Percentiles rank a stretch among this genome's conserved stretches.
Conservation (phyloP, 2,329 filamentous ascomycete genomes). For the Teratosphaeria pseudoeucalypti region DNA sequence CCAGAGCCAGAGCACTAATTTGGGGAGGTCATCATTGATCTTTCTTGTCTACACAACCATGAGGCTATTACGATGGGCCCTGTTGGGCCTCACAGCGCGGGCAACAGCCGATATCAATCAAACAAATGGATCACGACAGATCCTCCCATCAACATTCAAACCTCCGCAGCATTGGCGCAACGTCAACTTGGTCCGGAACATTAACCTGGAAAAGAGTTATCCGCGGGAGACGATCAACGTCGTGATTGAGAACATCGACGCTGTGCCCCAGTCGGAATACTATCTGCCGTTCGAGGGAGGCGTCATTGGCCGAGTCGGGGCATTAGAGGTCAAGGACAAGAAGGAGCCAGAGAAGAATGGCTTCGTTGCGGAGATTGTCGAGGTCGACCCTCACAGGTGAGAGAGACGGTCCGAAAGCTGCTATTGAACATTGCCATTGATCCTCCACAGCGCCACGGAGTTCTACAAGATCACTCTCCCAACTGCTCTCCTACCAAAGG, state of each 20-base stretch:
- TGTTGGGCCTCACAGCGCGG: conserved; percentile 43
- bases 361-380: conserved; percentile 59
- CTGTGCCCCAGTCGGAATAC: conserved; percentile 75
- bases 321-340: conserved; percentile 85
- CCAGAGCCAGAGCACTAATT: neutral
- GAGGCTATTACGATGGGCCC: conserved; percentile 22
- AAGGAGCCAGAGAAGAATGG: conserved; percentile 59
- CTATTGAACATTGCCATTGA: conserved; percentile 1
- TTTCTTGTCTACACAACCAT: conserved; percentile 9
- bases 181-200: conserved; percentile 75
- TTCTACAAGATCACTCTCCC: conserved; percentile 80
- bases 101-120: conserved; percentile 49
- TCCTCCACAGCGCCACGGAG: conserved; percentile 35
- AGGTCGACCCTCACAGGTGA: conserved; percentile 45
- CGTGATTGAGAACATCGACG: conserved; percentile 79
- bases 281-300: conserved; percentile 75
- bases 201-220: conserved; percentile 90
- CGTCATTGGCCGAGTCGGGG: conserved; percentile 67
- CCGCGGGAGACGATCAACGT: conserved; percentile 85
- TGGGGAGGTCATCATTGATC: neutral
- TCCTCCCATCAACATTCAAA: conserved; percentile 52
- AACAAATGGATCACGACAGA: conserved; percentile 42
- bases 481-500: conserved; percentile 60
- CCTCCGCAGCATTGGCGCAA: conserved; percentile 91
- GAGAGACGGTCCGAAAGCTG: neutral